Percentiles rank a stretch among this genome's conserved stretches.
Conservation (phyloP, 2,329 filamentous ascomycete genomes). For the Cadophora sp. region DNA sequence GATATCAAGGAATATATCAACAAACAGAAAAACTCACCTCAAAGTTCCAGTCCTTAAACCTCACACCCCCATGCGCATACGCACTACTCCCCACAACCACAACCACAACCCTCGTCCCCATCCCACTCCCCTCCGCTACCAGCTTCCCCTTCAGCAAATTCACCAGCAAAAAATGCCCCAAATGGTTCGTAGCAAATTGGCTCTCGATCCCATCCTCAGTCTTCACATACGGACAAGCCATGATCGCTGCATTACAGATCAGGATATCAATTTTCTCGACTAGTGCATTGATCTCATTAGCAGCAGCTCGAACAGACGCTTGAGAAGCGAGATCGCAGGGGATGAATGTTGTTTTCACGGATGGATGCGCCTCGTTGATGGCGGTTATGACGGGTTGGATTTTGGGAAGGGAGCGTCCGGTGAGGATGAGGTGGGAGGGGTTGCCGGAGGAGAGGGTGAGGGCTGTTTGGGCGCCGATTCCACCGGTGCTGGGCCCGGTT, state of each 20-base stretch:
- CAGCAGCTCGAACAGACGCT: slow-evolving; percentile 48
- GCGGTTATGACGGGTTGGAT: slow-evolving; percentile 23
- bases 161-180: slow-evolving; percentile 61
- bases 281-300: slow-evolving; percentile 43
- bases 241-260: slow-evolving; percentile 48
- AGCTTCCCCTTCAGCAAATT: slow-evolving; percentile 49
- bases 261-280: slow-evolving; percentile 49
- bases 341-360: slow-evolving; percentile 23
- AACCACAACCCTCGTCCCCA: slow-evolving; percentile 32
- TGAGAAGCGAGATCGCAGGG: slow-evolving; percentile 48
- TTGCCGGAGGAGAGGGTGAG: slow-evolving; percentile 33
- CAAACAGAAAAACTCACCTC: slow-evolving; percentile 37
- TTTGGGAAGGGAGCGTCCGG: slow-evolving; percentile 26
- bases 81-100: slow-evolving; percentile 49
- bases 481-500: slow-evolving; percentile 22
- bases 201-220: slow-evolving; percentile 55
- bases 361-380: slow-evolving; percentile 20
- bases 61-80: slow-evolving; percentile 44
- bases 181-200: slow-evolving; percentile 60
- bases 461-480: slow-evolving; percentile 31
- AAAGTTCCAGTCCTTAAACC: slow-evolving; percentile 48
- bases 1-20: neutral
- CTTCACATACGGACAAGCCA: slow-evolving; percentile 32
- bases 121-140: too few relatives aligned
- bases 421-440: slow-evolving; percentile 29